These are phyloP conservation scores for Angophora floribunda DNA, from an alignment of 345 rosid genomes.

Conservation along the genomic window DNA sequence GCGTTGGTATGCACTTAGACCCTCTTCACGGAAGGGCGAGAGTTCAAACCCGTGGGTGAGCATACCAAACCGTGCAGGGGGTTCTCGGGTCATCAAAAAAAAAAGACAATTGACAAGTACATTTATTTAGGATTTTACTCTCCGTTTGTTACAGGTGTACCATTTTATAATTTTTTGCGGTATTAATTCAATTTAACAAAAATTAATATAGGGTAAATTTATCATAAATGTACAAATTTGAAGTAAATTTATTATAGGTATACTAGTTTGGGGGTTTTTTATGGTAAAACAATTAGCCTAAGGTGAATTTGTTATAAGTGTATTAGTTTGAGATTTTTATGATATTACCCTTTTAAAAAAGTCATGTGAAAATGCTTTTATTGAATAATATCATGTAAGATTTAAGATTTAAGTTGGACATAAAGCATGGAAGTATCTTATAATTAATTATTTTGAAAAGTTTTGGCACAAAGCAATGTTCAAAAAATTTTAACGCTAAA, in stretches of 20 bases:
- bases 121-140: accelerated
- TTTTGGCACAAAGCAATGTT: not conserved
- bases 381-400: not conserved
- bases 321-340: not conserved
- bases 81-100: no score
- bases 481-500: accelerated
- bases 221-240: no score
- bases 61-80: no score
- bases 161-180: accelerated
- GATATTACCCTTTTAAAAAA: no score
- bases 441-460: not conserved
- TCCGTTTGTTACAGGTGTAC: not conserved
- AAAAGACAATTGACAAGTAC: accelerated
- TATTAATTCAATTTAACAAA: no score
- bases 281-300: no score
- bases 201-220: accelerated
- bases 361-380: accelerated
- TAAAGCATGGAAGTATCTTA: not conserved
- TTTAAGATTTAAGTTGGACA: no score
- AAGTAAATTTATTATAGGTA: accelerated
- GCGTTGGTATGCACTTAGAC: no score
- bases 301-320: not conserved
- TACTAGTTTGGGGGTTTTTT: no score
- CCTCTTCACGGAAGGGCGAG: no score
- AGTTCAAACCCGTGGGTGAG: no score